Percentiles rank a stretch among this genome's conserved stretches.
phyloP scores from a whole-genome alignment of 257 asterid genomes.

The Penstemon davidsonii region DNA sequence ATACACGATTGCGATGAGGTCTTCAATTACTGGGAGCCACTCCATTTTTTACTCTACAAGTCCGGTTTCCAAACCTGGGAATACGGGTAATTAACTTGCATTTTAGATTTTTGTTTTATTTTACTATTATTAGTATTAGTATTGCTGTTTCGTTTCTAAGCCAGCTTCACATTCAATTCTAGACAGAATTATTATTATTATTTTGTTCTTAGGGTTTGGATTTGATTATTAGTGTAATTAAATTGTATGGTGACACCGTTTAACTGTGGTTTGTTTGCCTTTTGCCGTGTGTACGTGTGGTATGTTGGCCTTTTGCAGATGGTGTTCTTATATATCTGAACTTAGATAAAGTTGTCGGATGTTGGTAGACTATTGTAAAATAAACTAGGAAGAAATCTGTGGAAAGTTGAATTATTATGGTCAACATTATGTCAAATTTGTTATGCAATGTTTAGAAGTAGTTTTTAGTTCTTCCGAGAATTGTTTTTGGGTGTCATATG shows the following conservation, averaged over 20 bases:
- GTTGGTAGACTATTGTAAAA: not conserved
- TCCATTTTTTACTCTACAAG: constrained; percentile 85
- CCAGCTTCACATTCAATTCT: not conserved
- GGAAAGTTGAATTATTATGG: too few relatives aligned
- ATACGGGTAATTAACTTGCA: constrained; percentile 57
- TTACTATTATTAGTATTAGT: not conserved
- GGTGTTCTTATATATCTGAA: not conserved
- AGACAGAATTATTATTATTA: not conserved
- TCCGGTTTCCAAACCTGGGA: constrained; percentile 99
- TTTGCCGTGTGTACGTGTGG: not conserved
- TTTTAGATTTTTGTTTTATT: constrained; percentile 7
- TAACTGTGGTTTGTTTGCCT: not conserved
- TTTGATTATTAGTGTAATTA: not conserved
- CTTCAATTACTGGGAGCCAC: constrained; percentile 99
- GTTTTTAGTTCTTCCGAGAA: constrained; percentile 2
- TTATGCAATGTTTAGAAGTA: too few relatives aligned
- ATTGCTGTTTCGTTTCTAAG: not conserved
- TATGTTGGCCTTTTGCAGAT: not conserved
- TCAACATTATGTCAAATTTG: too few relatives aligned
- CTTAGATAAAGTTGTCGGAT: not conserved
- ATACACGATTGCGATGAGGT: constrained; percentile 98
- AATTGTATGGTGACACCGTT: not conserved
- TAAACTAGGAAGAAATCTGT: not conserved
- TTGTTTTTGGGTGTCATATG: constrained; percentile 2
- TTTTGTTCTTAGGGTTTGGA: not conserved